These are phyloP conservation scores for Curvularia sp. DNA, from an alignment of 2,329 filamentous ascomycete genomes.

Conservation along the genomic window DNA sequence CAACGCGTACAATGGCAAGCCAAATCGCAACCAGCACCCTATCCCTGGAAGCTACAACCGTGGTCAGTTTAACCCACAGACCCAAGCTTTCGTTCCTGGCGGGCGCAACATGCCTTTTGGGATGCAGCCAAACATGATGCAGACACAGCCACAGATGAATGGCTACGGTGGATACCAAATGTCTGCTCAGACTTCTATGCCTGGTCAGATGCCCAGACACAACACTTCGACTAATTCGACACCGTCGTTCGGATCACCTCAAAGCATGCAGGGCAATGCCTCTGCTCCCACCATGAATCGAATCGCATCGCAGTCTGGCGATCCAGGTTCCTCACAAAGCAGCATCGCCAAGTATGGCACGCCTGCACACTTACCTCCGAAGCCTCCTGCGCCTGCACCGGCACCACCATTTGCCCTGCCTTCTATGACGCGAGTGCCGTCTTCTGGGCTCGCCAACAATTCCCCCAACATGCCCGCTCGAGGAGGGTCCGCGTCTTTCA, in stretches of 20 bases:
- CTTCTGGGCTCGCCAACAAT: conserved; percentile 24
- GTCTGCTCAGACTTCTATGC: conserved; percentile 29
- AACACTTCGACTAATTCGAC: conserved; percentile 40
- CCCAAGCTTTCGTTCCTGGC: conserved; percentile 84
- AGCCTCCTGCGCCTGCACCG: conserved; percentile 58
- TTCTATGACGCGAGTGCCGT: conserved; percentile 28
- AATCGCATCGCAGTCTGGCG: conserved; percentile 35
- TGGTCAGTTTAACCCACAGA: conserved; percentile 92
- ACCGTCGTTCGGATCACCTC: conserved; percentile 42
- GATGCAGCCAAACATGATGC: conserved; percentile 43
- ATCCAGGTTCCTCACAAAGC: conserved; percentile 43
- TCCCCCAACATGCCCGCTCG: conserved; percentile 17
- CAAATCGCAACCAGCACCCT: conserved; percentile 80
- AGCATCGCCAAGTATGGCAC: conserved; percentile 65
- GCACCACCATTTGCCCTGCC: conserved; percentile 40
- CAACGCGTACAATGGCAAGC: conserved; percentile 63
- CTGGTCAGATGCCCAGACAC: conserved; percentile 38
- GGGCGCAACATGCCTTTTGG: conserved; percentile 50
- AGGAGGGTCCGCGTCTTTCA: conserved; percentile 15
- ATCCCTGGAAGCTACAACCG: conserved; percentile 84
- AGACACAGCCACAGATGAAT: conserved; percentile 45
- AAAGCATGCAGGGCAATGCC: conserved; percentile 34
- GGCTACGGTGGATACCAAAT: conserved; percentile 40
- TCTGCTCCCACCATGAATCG: conserved; percentile 31
- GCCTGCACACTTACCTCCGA: conserved; percentile 62